Evolutionary conservation across 2,329 filamentous ascomycete genomes (phyloP), one percentile per base, ranked within the genome.

Genomic region (Alternaria arbusti): DNA sequence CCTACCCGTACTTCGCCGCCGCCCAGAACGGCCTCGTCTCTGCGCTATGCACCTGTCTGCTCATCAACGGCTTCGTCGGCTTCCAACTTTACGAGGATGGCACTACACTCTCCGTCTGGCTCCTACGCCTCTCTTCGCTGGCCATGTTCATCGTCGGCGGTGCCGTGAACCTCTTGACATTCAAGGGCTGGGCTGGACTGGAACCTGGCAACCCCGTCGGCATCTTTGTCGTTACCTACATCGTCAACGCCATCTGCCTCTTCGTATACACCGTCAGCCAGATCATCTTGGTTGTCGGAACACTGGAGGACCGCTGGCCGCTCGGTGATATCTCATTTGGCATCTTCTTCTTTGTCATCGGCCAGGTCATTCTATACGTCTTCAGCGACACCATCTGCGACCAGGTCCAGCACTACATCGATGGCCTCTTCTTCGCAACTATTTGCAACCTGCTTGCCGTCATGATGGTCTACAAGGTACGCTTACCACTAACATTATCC

Each of bases 381-480:
- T 93, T 97, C 76, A 96, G 93, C 82, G 86, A 90, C 69, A 88
- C 86, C 67, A 94, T 99, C 74, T 99, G 96, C 84, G 86, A 90
- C 55, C 88, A 88, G 50, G 89, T 94, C 43, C 90, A 93, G 81
- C 96, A 99, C 80, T 99, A 98, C 78, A 82, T 99, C 52, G 96
- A 99, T 76, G 95, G 95, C 0, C 82, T 98, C 51, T 97, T 98
- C 83, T 94, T 99, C 76, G 93, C 94, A 5, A 97, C 95, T 0
- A 90, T 95, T 59, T 96, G 94, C 84, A 99, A 99, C 78, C 83
- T 99, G 47, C 84, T 99, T 46, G 93, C 90, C 12, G 95, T 99
- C 65, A 99, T 99, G 96, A 99, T 98, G 96, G 90, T 99, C 40
- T 99, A 99, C 87, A 99, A 99, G 91, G 93, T 90, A 81, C 66